Percentiles rank a stretch among this genome's conserved stretches.
These are phyloP conservation scores for Diplosphaera chodatii DNA, from an alignment of 139 green algal species.

Conservation along the genomic window DNA sequence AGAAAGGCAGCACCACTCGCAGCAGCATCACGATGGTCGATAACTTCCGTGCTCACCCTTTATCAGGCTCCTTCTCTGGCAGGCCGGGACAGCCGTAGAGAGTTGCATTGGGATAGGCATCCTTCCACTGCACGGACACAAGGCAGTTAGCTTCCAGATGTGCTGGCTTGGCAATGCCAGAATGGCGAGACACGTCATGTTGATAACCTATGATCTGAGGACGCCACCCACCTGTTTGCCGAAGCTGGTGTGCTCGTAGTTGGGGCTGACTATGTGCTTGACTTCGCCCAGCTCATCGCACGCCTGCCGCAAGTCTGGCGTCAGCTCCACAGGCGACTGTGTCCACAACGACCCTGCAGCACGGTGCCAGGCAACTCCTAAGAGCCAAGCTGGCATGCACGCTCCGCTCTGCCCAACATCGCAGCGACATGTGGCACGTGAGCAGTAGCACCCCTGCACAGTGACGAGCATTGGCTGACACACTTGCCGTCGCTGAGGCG, in stretches of 20 bases:
- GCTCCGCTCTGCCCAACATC: too few species aligned
- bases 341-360: slow-evolving; percentile 54
- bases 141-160: too few species aligned
- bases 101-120: slow-evolving; percentile 38
- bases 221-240: slow-evolving; percentile 22
- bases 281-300: slow-evolving; percentile 40
- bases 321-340: slow-evolving; percentile 49
- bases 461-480: too few species aligned
- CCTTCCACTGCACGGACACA: slow-evolving; percentile 46
- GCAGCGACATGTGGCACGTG: too few species aligned
- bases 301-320: slow-evolving; percentile 23
- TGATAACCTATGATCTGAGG: too few species aligned
- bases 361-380: too few species aligned
- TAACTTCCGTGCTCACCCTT: background rate
- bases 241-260: slow-evolving; percentile 52
- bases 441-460: too few species aligned
- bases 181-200: too few species aligned
- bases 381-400: too few species aligned
- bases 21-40: too few species aligned
- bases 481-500: background rate
- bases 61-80: slow-evolving; percentile 25
- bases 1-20: too few species aligned
- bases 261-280: slow-evolving; percentile 50
- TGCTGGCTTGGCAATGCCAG: too few species aligned
- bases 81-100: slow-evolving; percentile 42